A percentile compares a stretch with the other conserved stretches of the same genome.
phyloP scores from a whole-genome alignment of 2,329 filamentous ascomycete genomes.

The Alternaria sp. region DNA sequence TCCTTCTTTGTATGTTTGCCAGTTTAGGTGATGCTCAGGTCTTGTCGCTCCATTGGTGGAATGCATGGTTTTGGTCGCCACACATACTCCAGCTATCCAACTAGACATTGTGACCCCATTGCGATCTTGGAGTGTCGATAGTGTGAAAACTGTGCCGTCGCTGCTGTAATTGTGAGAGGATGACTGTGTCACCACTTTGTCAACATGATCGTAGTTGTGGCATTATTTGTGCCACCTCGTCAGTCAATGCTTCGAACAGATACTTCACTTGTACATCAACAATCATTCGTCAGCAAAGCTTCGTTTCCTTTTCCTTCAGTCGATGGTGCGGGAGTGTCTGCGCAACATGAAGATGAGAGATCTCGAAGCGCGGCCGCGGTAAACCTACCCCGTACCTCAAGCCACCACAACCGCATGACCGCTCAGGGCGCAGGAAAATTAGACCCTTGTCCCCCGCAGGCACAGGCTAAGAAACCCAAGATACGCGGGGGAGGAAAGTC shows the following conservation, averaged over 20 bases:
- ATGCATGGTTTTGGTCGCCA: no score
- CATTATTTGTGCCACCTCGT: background rate
- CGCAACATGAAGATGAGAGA: background rate
- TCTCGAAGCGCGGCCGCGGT: background rate
- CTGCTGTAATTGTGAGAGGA: no score
- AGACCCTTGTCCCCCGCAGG: constrained; percentile 7
- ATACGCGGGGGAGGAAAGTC: constrained; percentile 7
- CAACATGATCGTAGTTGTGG: background rate
- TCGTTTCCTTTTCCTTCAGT: background rate
- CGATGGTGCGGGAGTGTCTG: background rate
- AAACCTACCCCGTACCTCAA: background rate
- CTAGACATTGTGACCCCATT: no score
- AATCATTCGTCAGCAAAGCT: fast-evolving
- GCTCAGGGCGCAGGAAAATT: constrained; percentile 4
- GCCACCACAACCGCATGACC: background rate
- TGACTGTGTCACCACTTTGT: background rate
- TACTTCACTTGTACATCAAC: fast-evolving
- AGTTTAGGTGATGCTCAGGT: background rate
- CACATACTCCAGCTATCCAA: no score
- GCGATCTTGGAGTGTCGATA: no score
- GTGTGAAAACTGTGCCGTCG: no score
- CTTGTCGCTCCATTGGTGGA: background rate
- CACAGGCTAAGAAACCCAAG: background rate
- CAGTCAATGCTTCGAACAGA: background rate
- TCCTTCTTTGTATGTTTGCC: background rate